These are phyloP conservation scores for Aspergillus hiratsukae DNA, from an alignment of 2,329 filamentous ascomycete species.

Conservation along the genomic window DNA sequence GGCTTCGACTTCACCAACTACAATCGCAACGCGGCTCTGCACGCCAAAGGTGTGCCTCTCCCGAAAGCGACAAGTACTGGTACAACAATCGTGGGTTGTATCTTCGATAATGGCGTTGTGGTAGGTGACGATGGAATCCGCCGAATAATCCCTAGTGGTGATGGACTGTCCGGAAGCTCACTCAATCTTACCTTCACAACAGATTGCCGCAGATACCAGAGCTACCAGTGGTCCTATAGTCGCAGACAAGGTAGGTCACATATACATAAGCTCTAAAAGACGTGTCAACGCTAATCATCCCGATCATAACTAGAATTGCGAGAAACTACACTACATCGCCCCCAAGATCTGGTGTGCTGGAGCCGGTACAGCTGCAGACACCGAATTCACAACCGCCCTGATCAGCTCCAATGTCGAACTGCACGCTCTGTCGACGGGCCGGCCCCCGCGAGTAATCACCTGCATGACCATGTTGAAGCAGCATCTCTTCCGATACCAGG, in stretches of 20 bases:
- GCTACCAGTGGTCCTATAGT: constrained; percentile 97
- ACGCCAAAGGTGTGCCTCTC: constrained; percentile 86
- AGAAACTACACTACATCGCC: constrained; percentile 98
- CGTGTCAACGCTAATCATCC: background rate
- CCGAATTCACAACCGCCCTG: constrained; percentile 96
- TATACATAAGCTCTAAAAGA: background rate
- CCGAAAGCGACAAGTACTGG: constrained; percentile 98
- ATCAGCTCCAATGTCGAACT: constrained; percentile 99
- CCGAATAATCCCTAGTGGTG: background rate
- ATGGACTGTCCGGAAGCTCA: constrained; percentile 16
- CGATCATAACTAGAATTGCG: constrained; percentile 67
- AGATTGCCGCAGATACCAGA: constrained; percentile 97
- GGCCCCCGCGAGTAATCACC: constrained; percentile 93
- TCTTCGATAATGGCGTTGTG: constrained; percentile 94
- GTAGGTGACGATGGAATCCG: constrained; percentile 47
- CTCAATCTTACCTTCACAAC: constrained; percentile 14
- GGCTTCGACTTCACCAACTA: constrained; percentile 99
- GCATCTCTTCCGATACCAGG: constrained; percentile 97
- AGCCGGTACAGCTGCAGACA: constrained; percentile 95
- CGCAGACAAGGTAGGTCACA: constrained; percentile 73
- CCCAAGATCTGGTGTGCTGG: constrained; percentile 99
- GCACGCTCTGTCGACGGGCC: constrained; percentile 91
- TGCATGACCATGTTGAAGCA: constrained; percentile 99
- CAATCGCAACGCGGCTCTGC: constrained; percentile 95
- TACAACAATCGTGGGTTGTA: constrained; percentile 96